Evolutionary conservation across 2,329 filamentous ascomycete species (phyloP), one percentile per base, ranked within the genome.

Genomic region (Paecilomyces formosus): DNA sequence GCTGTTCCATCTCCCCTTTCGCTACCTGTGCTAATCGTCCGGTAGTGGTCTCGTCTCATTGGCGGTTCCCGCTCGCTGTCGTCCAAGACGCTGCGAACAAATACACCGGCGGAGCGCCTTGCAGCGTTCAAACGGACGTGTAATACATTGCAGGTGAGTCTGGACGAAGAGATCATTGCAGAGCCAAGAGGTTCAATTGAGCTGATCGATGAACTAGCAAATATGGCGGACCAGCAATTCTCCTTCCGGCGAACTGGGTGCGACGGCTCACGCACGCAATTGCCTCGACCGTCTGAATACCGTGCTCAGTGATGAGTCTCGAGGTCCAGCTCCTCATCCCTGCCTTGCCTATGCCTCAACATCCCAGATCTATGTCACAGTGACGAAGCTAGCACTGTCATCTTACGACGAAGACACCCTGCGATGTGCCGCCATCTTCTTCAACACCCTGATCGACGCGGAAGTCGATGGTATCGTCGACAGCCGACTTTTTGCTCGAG

Each of bases 391-490:
- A 65, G 92, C 92, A 2, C 86, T 90, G 2, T 88, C 88, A 0
- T 92, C 89, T 31, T 88, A 90, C 72, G 89, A 96, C 73, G 89
- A 95, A 67, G 88, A 85, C 69, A 88, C 97, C 68, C 88, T 97
- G 65, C 87, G 88, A 63, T 89, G 93, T 69, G 89, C 90, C 26
- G 88, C 96, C 39, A 80, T 88, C 49, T 87, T 97, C 70, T 97
- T 97, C 74, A 91, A 90, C 58, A 92, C 91, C 15, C 82, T 99
- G 62, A 90, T 97, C 67, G 94, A 99, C 75, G 94, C 92, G 72
- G 94, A 97, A 74, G 92, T 97, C 76, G 94, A 97, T 71, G 91
- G 92, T 35, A 95, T 97, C 68, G 85, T 97, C 54, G 90, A 95
- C 69, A 95, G 89, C 68, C 84, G 88, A 31, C 82, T 85, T 57